Percentiles rank a stretch among this genome's conserved stretches.
These are phyloP conservation scores for Pisolithus albus DNA, from an alignment of 768 basidiomycete species.

Conservation along the genomic window DNA sequence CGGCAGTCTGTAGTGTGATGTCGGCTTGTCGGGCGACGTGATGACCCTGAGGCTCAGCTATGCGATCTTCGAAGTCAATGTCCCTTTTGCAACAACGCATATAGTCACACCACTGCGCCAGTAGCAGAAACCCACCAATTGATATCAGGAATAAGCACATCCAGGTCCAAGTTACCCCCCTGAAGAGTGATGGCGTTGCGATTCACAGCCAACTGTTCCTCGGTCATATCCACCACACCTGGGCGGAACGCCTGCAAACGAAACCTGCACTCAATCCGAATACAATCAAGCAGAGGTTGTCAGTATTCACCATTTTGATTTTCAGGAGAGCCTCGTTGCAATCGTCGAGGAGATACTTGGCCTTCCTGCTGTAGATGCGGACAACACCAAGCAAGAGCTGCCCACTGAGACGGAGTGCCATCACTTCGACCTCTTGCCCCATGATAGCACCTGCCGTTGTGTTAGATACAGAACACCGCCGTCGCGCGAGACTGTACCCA, in stretches of 20 bases:
- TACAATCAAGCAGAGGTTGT: not conserved
- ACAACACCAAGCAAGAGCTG: conserved; percentile 95
- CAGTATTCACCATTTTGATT: conserved; percentile 80
- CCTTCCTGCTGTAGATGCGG: conserved; percentile 95
- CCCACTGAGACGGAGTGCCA: conserved; percentile 95
- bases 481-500: conserved; percentile 18
- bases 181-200: conserved; percentile 86
- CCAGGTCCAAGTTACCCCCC: conserved; percentile 69
- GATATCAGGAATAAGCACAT: conserved; percentile 71
- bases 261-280: not conserved
- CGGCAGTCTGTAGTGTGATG: conserved; percentile 76
- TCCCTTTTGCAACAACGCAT: conserved; percentile 45
- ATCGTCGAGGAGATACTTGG: conserved; percentile 95
- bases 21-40: conserved; percentile 83
- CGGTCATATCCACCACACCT: conserved; percentile 92
- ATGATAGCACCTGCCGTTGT: conserved; percentile 74
- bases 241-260: conserved; percentile 78
- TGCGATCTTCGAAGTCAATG: conserved; percentile 65
- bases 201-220: conserved; percentile 83
- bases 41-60: conserved; percentile 58
- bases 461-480: not conserved
- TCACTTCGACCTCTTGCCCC: conserved; percentile 84
- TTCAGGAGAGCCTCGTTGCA: conserved; percentile 94
- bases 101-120: conserved; percentile 7
- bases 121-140: conserved; percentile 51